These are phyloP conservation scores for Monosporascus sp. DNA, from an alignment of 2,329 filamentous ascomycete species.

Conservation along the genomic window DNA sequence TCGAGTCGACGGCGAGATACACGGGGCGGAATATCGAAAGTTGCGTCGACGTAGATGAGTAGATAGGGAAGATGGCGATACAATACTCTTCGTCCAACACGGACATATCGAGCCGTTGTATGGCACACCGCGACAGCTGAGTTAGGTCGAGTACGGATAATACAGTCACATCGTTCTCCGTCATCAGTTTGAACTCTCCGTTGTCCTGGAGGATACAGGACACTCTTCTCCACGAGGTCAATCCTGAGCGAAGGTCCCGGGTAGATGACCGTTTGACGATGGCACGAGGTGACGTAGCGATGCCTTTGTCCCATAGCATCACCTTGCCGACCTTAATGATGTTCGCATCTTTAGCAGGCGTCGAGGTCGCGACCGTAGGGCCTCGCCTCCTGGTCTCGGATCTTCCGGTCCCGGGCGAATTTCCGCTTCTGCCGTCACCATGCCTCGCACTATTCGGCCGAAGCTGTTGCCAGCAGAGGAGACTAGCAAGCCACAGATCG, in stretches of 20 bases:
- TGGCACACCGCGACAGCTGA: slow-evolving; percentile 80
- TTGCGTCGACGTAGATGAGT: slow-evolving; percentile 67
- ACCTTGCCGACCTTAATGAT: slow-evolving; percentile 96
- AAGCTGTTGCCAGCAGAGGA: slow-evolving; percentile 77
- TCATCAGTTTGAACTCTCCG: slow-evolving; percentile 85
- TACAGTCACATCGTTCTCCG: slow-evolving; percentile 75
- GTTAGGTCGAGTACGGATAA: slow-evolving; percentile 82
- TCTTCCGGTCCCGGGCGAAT: slow-evolving; percentile 31
- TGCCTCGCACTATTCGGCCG: slow-evolving; percentile 53
- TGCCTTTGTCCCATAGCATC: slow-evolving; percentile 81
- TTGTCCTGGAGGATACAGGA: slow-evolving; percentile 94
- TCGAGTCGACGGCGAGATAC: slow-evolving; percentile 79
- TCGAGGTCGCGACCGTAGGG: slow-evolving; percentile 29
- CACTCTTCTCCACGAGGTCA: slow-evolving; percentile 74
- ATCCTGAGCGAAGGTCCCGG: slow-evolving; percentile 46
- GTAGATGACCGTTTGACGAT: slow-evolving; percentile 54
- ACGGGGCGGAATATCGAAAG: slow-evolving; percentile 79
- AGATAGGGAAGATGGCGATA: slow-evolving; percentile 92
- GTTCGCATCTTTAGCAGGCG: slow-evolving; percentile 56
- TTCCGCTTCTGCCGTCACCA: slow-evolving; percentile 35
- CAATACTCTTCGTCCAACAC: slow-evolving; percentile 91
- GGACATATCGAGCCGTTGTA: slow-evolving; percentile 84
- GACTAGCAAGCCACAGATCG: slow-evolving; percentile 73
- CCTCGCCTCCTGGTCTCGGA: slow-evolving; percentile 38
- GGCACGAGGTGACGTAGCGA: slow-evolving; percentile 47